Evolutionary conservation across 2,329 filamentous ascomycete species (phyloP).

Genomic region (Sphaerostilbella broomeana): DNA sequence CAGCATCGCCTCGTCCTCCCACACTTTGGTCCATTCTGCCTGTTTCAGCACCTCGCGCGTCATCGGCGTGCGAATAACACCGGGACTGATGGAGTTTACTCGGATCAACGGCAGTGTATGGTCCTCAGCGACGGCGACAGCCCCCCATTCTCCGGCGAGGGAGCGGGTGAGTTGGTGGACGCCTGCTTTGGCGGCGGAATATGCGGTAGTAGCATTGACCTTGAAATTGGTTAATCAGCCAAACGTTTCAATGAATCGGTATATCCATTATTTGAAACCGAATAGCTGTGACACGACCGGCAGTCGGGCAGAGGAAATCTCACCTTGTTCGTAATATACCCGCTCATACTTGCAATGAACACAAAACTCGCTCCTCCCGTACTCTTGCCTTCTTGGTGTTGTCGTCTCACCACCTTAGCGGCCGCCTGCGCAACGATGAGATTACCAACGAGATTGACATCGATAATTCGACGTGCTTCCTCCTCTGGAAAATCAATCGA

Average conservation of each 20-base stretch:
- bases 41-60: not conserved
- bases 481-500: slow-evolving; percentile 22
- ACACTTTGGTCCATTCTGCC: slow-evolving; percentile 3
- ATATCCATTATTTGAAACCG: no score
- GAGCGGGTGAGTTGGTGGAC: slow-evolving; percentile 45
- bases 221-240: slow-evolving; percentile 12
- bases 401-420: slow-evolving; percentile 39
- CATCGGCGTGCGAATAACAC: slow-evolving; percentile 10
- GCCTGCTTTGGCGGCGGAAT: slow-evolving; percentile 49
- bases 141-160: slow-evolving; percentile 46
- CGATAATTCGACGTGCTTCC: slow-evolving; percentile 21
- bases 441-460: slow-evolving; percentile 43
- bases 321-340: slow-evolving; percentile 32
- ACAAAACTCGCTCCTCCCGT: slow-evolving; percentile 36
- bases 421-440: slow-evolving; percentile 41
- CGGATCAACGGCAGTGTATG: slow-evolving; percentile 35
- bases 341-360: slow-evolving; percentile 45
- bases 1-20: slow-evolving; percentile 9
- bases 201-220: slow-evolving; percentile 35
- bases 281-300: no score
- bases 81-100: slow-evolving; percentile 36
- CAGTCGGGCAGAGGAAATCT: slow-evolving; percentile 20
- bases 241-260: no score
- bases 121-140: slow-evolving; percentile 26
- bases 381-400: slow-evolving; percentile 13